Evolutionary conservation across 495 filamentous ascomycete genomes (phyloP).

Genomic region (Aeminium ludgeri): DNA sequence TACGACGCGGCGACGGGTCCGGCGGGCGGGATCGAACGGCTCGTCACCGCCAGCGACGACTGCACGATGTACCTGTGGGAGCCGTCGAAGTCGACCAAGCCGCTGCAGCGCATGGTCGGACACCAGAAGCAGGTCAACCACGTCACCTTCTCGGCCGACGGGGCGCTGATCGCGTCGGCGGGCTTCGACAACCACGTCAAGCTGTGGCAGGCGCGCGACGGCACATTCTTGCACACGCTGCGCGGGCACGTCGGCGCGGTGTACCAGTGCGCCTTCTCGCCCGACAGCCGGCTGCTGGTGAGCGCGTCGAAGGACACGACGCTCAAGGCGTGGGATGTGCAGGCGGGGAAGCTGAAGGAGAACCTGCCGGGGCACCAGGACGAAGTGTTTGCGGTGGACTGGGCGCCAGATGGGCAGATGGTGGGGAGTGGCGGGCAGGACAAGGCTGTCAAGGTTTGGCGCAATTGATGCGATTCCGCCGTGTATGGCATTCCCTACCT

Average conservation of each 20-base stretch:
- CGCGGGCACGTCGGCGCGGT: conserved; percentile 87
- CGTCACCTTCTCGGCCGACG: conserved; percentile 84
- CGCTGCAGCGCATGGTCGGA: conserved; percentile 69
- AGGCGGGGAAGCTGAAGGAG: conserved; percentile 61
- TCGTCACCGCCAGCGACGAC: conserved; percentile 86
- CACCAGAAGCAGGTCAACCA: conserved; percentile 96
- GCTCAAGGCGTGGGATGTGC: conserved; percentile 82
- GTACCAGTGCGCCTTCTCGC: conserved; percentile 77
- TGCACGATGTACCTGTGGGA: conserved; percentile 97
- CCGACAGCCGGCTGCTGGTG: conserved; percentile 72
- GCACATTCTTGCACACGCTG: conserved; percentile 69
- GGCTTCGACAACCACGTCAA: conserved; percentile 89
- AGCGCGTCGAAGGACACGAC: conserved; percentile 86
- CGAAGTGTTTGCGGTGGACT: conserved; percentile 87
- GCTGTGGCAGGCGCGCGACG: conserved; percentile 60
- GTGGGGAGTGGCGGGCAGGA: conserved; percentile 87
- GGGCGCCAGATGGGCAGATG: conserved; percentile 70
- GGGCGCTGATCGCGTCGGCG: conserved; percentile 66
- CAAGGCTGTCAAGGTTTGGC: conserved; percentile 77
- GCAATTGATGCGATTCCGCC: conserved; percentile 42
- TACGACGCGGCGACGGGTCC: conserved; percentile 74
- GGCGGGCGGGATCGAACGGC: conserved; percentile 63
- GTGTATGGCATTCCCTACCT: too few species aligned
- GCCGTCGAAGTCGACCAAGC: conserved; percentile 60
- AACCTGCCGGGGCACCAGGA: conserved; percentile 91